Evolutionary conservation across 1,284 basidiomycete genomes (phyloP).

Genomic region (Uromyces viciae-fabae): DNA sequence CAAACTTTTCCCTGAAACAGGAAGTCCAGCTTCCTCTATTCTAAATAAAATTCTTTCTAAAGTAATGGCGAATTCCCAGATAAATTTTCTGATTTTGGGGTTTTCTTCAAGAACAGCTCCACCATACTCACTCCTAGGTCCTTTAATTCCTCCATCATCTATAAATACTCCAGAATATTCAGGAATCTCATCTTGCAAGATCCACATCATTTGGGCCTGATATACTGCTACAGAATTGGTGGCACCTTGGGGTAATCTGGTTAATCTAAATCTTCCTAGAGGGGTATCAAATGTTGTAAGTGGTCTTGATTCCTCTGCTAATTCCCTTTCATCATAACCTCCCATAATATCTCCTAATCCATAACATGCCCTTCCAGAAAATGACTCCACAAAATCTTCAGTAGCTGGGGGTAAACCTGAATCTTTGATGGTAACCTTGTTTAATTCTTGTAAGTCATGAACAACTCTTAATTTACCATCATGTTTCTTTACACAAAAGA

Average conservation of each 20-base stretch:
- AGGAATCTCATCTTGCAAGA: neutral
- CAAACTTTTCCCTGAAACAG: neutral
- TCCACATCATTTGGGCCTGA: slow-evolving; percentile 12
- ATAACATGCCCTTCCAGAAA: neutral
- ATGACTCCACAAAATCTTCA: neutral
- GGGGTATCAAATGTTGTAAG: neutral
- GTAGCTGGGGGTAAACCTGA: neutral
- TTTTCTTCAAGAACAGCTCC: neutral
- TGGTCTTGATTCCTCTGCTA: neutral
- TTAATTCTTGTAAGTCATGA: neutral
- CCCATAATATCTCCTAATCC: slow-evolving; percentile 9
- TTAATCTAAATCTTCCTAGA: neutral
- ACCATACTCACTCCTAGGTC: neutral
- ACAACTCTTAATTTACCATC: neutral
- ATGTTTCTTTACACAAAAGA: neutral
- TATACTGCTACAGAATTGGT: neutral
- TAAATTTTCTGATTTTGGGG: neutral
- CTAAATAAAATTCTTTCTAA: slow-evolving; percentile 7
- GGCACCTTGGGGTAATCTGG: neutral
- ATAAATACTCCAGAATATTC: neutral
- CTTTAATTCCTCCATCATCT: slow-evolving; percentile 30
- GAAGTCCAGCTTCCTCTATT: slow-evolving; percentile 6
- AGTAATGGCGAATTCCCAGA: slow-evolving; percentile 5
- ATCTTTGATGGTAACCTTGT: neutral
- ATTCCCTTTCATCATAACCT: neutral